Evolutionary conservation across 2,329 filamentous ascomycete species (phyloP).

Genomic region (Periglandula ipomoeae): DNA sequence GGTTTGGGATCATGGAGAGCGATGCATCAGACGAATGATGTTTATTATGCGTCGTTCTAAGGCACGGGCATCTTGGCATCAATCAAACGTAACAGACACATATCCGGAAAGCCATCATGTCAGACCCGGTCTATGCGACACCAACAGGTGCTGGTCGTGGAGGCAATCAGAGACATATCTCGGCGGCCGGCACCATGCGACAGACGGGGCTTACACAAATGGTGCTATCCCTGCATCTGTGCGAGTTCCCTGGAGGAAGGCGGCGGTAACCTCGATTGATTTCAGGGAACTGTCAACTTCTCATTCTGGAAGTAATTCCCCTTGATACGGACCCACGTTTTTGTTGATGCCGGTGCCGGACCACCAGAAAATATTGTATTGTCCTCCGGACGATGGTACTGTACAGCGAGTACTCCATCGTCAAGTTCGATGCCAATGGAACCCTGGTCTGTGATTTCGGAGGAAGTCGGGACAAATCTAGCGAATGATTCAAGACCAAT

Average conservation of each 20-base stretch:
- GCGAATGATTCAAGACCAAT: neutral
- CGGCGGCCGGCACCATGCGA: slow-evolving; percentile 3
- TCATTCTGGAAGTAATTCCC: too few species aligned
- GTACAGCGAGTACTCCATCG: neutral
- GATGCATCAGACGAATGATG: neutral
- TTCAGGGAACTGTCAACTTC: too few species aligned
- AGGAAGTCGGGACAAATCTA: slow-evolving; percentile 1
- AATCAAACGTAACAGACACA: neutral
- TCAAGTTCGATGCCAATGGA: neutral
- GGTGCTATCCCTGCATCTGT: neutral
- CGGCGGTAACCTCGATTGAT: too few species aligned
- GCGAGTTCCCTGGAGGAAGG: too few species aligned
- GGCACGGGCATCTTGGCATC: neutral
- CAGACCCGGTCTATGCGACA: neutral
- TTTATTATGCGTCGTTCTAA: neutral
- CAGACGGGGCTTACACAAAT: neutral
- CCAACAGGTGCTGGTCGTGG: neutral
- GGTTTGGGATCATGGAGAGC: neutral
- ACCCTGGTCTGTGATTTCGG: neutral
- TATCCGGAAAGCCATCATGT: neutral
- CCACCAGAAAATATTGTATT: neutral
- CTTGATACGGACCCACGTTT: neutral
- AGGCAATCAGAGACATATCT: slow-evolving; percentile 2
- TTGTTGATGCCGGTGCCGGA: neutral
- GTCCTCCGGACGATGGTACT: too few species aligned